Evolutionary conservation across 345 rosid species (phyloP), one percentile per base, ranked within the genome.

Genomic region (Populus alba): DNA sequence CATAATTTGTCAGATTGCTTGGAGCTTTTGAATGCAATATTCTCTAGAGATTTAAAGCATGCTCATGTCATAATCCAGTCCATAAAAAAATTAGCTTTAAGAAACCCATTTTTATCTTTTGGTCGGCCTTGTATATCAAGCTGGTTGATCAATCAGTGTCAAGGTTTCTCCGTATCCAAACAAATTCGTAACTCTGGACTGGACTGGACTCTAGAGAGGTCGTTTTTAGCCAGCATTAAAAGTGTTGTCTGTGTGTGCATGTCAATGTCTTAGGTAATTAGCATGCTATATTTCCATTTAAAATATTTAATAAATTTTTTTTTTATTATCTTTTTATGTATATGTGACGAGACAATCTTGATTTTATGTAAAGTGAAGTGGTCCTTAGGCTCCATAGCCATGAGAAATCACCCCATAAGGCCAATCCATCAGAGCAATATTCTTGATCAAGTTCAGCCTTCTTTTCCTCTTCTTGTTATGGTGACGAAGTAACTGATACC

Each of bases 21-120:
- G 47, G 68, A 61, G n/a, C 47, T 67, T 81, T 59, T 63, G 63
- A 62, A 43, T 72, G 75, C 66, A 68, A 74, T 74, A 75, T 49
- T 80, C 59, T 31, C 25, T 2, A 1, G 27, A 83, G 37, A 27
- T 77, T 63, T 53, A 74, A 77, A 78, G 74, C 31, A 72, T 1
- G 47, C 49, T 39, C 33, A 37, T 37, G 17, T 35, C 31, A 76
- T n/a, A 16, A 39, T 45, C 9, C 59, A 43, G 43, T 72, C 13
- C 51, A 39, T 51, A n/a, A 3, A 39, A 22, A 74, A 74, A 55
- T 63, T n/a, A 47, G 71, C 68, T 68, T 74, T 81, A 33, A 57
- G 20, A 68, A 71, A 70, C 37, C 31, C 62, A 33, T 29, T 67
- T 74, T 55, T 45, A 70, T 25, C 63, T 63, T 70, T 74, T 75